These are phyloP conservation scores for Coemansia sp. DNA, from an alignment of 192 early-diverging fungal species.

Conservation along the genomic window DNA sequence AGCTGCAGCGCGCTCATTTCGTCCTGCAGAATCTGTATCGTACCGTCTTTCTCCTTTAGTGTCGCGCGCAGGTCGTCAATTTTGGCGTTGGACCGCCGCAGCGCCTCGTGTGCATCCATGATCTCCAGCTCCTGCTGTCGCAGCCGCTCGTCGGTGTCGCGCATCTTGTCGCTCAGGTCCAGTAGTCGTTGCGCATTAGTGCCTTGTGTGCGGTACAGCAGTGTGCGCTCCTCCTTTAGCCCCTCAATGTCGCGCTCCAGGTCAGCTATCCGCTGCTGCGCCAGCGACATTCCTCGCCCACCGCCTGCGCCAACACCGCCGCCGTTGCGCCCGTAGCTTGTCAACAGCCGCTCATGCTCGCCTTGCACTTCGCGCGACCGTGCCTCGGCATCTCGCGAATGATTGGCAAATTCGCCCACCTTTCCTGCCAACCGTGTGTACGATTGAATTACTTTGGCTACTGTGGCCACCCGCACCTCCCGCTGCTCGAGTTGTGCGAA, in stretches of 20 bases:
- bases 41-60: conserved; percentile 85
- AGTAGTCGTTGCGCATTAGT: conserved; percentile 90
- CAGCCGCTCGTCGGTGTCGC: conserved; percentile 59
- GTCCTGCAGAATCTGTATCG: conserved; percentile 91
- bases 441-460: conserved; percentile 50
- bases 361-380: conserved; percentile 45
- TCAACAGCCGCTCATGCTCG: conserved; percentile 48
- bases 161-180: conserved; percentile 76
- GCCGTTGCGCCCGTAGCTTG: conserved; percentile 33
- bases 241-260: conserved; percentile 71
- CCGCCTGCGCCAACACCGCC: conserved; percentile 10
- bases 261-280: conserved; percentile 67
- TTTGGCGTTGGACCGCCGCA: conserved; percentile 35
- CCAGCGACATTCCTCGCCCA: conserved; percentile 35
- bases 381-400: conserved; percentile 43
- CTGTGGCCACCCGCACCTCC: conserved; percentile 46
- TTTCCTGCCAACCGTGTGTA: conserved; percentile 44
- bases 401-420: conserved; percentile 45
- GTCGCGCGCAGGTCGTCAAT: conserved; percentile 40
- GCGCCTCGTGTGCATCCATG: conserved; percentile 36
- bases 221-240: conserved; percentile 82
- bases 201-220: conserved; percentile 87
- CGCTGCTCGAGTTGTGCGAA: conserved; percentile 48
- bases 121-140: conserved; percentile 61
- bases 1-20: conserved; percentile 88